A percentile compares a stretch with the other conserved stretches of the same genome.
Conservation (phyloP, 805 yeast genomes). For the Myxozyma lipomycoides region DNA sequence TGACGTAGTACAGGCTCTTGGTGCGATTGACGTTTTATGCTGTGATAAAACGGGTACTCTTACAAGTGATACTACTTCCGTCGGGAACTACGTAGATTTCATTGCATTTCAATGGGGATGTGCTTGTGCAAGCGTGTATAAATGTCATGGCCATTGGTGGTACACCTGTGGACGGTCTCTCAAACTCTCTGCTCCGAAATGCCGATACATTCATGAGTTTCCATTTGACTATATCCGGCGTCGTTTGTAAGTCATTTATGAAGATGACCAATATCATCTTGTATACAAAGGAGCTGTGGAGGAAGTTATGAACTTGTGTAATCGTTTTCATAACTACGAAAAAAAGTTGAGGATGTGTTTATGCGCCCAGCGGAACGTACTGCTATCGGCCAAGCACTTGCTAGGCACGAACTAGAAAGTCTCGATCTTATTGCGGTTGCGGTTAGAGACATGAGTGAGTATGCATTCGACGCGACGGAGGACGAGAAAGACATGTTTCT, state of each 20-base stretch:
- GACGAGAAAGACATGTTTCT: conserved; percentile 22
- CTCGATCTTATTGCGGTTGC: conserved; percentile 27
- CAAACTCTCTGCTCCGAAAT: conserved; percentile 20
- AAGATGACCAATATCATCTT: conserved; percentile 12
- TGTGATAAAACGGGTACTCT: conserved; percentile 48
- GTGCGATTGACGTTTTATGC: conserved; percentile 55
- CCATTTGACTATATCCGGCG: conserved; percentile 27
- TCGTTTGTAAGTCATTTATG: conserved; percentile 21
- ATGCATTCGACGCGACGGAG: conserved; percentile 16
- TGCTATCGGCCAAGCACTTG: conserved; percentile 10
- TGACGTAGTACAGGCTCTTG: conserved; percentile 45
- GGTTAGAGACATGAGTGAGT: conserved; percentile 8
- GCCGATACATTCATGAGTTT: conserved; percentile 24
- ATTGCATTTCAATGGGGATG: conserved; percentile 12
- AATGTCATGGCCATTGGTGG: background rate
- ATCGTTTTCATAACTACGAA: conserved; percentile 10
- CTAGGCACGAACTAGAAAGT: conserved; percentile 20
- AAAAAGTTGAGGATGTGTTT: conserved; percentile 5
- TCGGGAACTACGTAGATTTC: conserved; percentile 19
- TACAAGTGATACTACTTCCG: conserved; percentile 37
- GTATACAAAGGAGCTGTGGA: conserved; percentile 28
- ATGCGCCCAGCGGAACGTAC: conserved; percentile 2
- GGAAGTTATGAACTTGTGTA: conserved; percentile 21
- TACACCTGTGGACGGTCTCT: background rate
- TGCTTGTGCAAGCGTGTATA: conserved; percentile 13